phyloP scores from a whole-genome alignment of 768 basidiomycete species.

The Mrakia gelida region DNA sequence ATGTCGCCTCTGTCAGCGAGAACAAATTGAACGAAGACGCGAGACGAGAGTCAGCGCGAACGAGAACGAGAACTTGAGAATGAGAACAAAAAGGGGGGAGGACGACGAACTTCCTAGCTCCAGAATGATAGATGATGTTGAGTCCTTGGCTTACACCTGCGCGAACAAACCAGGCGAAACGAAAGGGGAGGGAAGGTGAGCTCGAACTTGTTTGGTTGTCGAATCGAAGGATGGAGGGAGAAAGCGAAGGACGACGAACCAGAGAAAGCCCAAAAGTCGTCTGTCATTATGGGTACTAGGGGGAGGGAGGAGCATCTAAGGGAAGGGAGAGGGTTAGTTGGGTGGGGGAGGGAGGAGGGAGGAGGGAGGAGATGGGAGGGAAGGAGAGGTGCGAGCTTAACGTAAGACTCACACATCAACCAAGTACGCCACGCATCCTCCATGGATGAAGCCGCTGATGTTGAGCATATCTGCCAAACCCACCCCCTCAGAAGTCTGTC shows the following conservation, averaged over 20 bases:
- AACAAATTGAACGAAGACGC: neutral
- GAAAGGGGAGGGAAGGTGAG: neutral
- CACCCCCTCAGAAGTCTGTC: too few relatives aligned
- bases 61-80: too few relatives aligned
- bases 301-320: neutral
- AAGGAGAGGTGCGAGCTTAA: neutral
- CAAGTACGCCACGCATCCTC: neutral
- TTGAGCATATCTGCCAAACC: neutral
- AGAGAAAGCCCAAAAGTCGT: neutral
- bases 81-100: neutral
- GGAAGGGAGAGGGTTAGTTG: too few relatives aligned
- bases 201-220: too few relatives aligned
- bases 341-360: neutral
- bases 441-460: neutral
- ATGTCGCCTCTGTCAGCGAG: neutral
- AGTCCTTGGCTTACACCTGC: neutral
- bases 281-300: neutral
- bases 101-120: neutral
- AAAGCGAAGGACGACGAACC: neutral
- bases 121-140: constrained; percentile 3
- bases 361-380: neutral
- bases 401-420: neutral
- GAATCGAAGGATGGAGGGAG: neutral
- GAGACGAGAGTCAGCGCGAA: neutral
- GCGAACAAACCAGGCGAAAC: too few relatives aligned